Base-by-base conservation (phyloP, 768 basidiomycete genomes). In the Crucibulum laeve region DNA sequence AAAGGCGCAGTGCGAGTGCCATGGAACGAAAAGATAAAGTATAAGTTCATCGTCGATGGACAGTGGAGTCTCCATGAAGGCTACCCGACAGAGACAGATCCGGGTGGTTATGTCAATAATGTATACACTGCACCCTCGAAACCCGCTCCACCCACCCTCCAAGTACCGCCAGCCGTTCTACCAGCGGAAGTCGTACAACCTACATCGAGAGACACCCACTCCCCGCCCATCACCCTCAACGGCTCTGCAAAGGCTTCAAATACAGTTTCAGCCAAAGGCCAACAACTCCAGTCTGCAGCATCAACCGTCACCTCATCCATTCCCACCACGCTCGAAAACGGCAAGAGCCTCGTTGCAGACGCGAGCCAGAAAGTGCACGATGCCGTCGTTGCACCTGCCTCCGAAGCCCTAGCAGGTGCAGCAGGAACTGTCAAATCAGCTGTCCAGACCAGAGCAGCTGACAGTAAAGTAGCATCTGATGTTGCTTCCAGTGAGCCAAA, bases 31-130 rank as follows among this genome's bases (percentile, higher is more conserved):
- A 83, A 79, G 53, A 65, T 87, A 44, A 54, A 67, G 5, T 91
- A 85, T 77, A 91, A 91, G 63, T 91, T 80, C 57, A 68, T 90
- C 57, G 87, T 91, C 42, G 89, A 91, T 57, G 82, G 80, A 25
- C 53, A 61, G 46, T 91, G 86, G 87, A 53, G 66, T 38, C 69
- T 72, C 37, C 69, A 71, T 37, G 69, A 73, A 25, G 70, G 71
- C 46, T 70, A 71, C 44, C 79, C 82, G 4, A 79, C 77, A 41
- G 84, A 87, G 60, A 56, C 63, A 1, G 87, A 90, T 53, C 57
- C 60, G 6, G 62, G 65, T 17, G 87, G 87, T 13, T 84, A 83
- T 60, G 57, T 81, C 15, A 91, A 91, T 61, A 87, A 90, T 58
- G 64, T 87, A 41, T 74, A 76, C 50, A 65, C 56, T 25, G 64